Evolutionary conservation across 164 flowering plant species (phyloP).

Genomic region (Stephania cephalantha): DNA sequence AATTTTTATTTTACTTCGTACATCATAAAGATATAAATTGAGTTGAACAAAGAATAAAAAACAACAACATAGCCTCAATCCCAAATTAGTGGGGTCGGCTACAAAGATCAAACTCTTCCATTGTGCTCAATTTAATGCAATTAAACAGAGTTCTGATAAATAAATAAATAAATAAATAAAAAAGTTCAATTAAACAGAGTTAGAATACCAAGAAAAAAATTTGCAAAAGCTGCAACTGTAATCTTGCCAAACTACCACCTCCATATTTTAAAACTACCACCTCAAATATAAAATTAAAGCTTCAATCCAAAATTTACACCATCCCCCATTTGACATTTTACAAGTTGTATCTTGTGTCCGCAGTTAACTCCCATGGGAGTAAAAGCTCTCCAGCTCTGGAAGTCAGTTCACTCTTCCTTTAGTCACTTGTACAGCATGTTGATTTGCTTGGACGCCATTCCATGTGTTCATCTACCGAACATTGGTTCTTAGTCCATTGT

Average conservation of each 20-base stretch:
- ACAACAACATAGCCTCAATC: background rate
- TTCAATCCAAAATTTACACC: background rate
- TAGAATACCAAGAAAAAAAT: background rate
- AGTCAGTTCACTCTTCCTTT: background rate
- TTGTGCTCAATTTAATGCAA: too few species aligned
- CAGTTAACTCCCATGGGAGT: too few species aligned
- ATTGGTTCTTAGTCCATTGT: conserved; percentile 10
- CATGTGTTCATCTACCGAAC: background rate
- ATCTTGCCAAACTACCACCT: background rate
- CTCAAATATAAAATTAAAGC: background rate
- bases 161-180: too few species aligned
- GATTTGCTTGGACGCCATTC: background rate
- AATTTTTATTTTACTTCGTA: too few species aligned
- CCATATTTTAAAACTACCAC: background rate
- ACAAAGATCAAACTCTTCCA: too few species aligned
- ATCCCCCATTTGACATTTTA: background rate
- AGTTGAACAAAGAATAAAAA: too few species aligned
- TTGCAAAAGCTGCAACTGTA: background rate
- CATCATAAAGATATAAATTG: too few species aligned
- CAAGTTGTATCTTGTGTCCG: too few species aligned
- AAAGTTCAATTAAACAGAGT: background rate
- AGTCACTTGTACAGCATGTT: background rate
- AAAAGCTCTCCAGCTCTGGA: background rate
- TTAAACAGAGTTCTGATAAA: too few species aligned
- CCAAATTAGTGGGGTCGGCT: background rate